Evolutionary conservation across 1,139 yeast species (phyloP).

Genomic region (Candida sp.): DNA sequence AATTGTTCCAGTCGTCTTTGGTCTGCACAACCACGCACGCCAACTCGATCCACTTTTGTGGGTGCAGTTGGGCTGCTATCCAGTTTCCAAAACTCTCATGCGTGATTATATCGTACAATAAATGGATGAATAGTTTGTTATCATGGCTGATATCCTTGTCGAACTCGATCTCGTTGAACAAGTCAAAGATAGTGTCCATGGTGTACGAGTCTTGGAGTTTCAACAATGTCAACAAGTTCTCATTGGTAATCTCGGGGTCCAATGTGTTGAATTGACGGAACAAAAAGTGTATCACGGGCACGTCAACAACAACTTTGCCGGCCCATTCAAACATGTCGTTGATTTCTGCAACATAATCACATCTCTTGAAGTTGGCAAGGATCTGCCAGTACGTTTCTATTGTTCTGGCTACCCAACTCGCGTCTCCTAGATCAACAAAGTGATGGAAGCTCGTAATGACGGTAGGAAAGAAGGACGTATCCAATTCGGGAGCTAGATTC

Average conservation of each 20-base stretch:
- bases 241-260: conserved; percentile 13
- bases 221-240: conserved; percentile 11
- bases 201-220: conserved; percentile 2
- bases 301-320: not conserved
- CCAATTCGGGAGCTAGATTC: conserved; percentile 9
- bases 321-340: conserved; percentile 9
- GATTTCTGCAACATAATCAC: conserved; percentile 1
- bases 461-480: conserved; percentile 1
- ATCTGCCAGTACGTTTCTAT: conserved; percentile 15
- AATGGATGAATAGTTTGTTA: conserved; percentile 15
- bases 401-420: conserved; percentile 6
- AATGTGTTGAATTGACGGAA: conserved; percentile 16
- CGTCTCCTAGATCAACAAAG: not conserved
- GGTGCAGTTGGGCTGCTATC: conserved; percentile 11
- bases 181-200: conserved; percentile 5
- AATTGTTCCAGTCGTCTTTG: conserved; percentile 56
- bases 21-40: conserved; percentile 40
- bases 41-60: conserved; percentile 16
- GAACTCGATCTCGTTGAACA: conserved; percentile 10
- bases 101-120: conserved; percentile 20
- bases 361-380: conserved; percentile 14
- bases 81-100: conserved; percentile 29
- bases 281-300: conserved; percentile 15
- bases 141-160: conserved; percentile 12
- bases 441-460: conserved; percentile 9